phyloP scores from a whole-genome alignment of 495 filamentous ascomycete genomes.

The Cercophora newfieldiana region DNA sequence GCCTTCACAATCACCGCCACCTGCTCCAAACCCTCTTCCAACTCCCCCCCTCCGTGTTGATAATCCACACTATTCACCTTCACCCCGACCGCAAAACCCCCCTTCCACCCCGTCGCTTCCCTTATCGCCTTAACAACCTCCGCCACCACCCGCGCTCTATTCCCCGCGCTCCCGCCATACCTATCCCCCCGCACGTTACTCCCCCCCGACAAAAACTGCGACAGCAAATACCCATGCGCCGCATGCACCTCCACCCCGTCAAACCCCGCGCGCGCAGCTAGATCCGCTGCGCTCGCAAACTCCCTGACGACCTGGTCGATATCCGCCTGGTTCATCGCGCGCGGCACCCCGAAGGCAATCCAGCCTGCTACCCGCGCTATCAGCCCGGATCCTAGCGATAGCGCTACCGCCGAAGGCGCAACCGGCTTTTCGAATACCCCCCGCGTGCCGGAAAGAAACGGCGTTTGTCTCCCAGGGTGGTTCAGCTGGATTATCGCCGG shows the following conservation, averaged over 20 bases:
- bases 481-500: no score
- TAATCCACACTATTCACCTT: conserved; percentile 65
- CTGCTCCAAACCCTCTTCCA: conserved; percentile 55
- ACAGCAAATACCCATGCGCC: conserved; percentile 72
- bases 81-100: conserved; percentile 58
- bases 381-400: conserved; percentile 41
- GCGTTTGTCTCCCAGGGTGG: no score
- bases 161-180: conserved; percentile 69
- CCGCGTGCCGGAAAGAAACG: no score
- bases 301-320: conserved; percentile 54
- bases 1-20: conserved; percentile 51
- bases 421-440: no score
- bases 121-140: conserved; percentile 56
- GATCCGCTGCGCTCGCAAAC: conserved; percentile 59
- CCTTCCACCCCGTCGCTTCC: conserved; percentile 56
- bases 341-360: conserved; percentile 57
- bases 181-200: conserved; percentile 61
- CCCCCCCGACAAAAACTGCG: conserved; percentile 67
- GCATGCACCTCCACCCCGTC: conserved; percentile 74
- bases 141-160: conserved; percentile 60
- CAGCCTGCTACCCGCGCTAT: conserved; percentile 54
- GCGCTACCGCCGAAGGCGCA: conserved; percentile 51
- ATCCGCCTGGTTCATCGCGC: conserved; percentile 56
- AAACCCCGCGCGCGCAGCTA: conserved; percentile 68
- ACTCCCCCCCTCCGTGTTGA: conserved; percentile 42